These are phyloP conservation scores for Talaromyces sp. DNA, from an alignment of 2,329 filamentous ascomycete genomes.

Conservation along the genomic window DNA sequence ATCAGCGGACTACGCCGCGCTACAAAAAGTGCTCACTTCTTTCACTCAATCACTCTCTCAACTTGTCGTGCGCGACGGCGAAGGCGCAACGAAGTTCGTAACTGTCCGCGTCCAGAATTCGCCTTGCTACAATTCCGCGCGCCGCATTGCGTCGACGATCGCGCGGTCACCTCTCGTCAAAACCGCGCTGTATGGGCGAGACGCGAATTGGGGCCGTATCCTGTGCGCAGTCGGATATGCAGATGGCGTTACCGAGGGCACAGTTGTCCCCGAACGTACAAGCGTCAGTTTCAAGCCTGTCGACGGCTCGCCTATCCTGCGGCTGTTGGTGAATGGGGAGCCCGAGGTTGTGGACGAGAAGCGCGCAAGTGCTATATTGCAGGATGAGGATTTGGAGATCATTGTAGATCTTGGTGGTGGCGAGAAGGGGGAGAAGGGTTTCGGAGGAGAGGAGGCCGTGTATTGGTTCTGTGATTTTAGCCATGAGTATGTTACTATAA, in stretches of 20 bases:
- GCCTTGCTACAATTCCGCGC: conserved; percentile 65
- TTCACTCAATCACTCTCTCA: conserved; percentile 85
- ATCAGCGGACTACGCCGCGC: conserved; percentile 61
- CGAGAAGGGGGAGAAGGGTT: conserved; percentile 36
- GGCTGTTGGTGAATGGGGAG: conserved; percentile 59
- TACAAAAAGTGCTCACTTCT: conserved; percentile 66
- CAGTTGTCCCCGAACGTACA: conserved; percentile 54
- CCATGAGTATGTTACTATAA: conserved; percentile 68
- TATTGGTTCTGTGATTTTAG: conserved; percentile 68
- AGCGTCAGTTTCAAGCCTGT: conserved; percentile 60
- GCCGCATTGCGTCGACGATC: conserved; percentile 80
- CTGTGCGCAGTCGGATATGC: conserved; percentile 89
- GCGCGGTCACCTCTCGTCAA: conserved; percentile 92
- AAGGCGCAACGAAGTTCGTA: conserved; percentile 97
- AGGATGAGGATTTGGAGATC: conserved; percentile 62
- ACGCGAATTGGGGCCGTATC: conserved; percentile 98
- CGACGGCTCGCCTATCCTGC: conserved; percentile 55
- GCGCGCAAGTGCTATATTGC: conserved; percentile 57
- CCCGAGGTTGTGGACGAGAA: conserved; percentile 60
- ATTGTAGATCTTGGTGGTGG: conserved; percentile 56
- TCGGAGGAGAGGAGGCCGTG: conserved; percentile 52
- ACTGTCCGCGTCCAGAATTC: conserved; percentile 80
- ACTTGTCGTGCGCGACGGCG: conserved; percentile 90
- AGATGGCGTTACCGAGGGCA: conserved; percentile 44
- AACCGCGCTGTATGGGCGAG: conserved; percentile 92